Conservation (phyloP, 768 basidiomycete genomes). For the Sporobolomyces phaffii region DNA sequence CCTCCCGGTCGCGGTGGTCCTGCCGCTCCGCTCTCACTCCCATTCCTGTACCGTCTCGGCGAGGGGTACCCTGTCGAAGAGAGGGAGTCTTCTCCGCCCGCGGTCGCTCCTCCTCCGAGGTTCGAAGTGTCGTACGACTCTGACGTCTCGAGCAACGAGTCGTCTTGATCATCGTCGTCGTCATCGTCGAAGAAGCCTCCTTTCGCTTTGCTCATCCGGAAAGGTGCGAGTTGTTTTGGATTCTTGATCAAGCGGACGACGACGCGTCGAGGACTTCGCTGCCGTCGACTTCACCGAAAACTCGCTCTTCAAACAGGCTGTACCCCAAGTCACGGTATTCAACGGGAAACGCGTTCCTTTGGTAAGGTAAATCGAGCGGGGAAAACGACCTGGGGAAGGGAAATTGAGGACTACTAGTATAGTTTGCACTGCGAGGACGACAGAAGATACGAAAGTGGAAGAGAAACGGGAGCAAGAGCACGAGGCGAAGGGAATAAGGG, state of each 20-base stretch:
- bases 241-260: not conserved
- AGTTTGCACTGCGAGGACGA: conserved; percentile 4
- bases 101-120: not conserved
- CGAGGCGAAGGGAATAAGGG: not conserved
- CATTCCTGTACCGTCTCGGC: not conserved
- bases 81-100: conserved; percentile 9
- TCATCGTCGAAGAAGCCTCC: conserved; percentile 33
- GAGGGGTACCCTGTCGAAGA: conserved; percentile 2
- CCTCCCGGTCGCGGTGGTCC: not conserved
- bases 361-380: too few species aligned
- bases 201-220: not conserved
- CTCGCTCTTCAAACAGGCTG: too few species aligned
- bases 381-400: too few species aligned
- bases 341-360: too few species aligned
- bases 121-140: conserved; percentile 11
- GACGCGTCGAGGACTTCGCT: too few species aligned
- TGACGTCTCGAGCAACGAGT: not conserved
- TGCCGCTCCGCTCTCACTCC: not conserved
- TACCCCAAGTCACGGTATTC: too few species aligned
- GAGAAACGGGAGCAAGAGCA: not conserved
- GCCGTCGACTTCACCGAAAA: too few species aligned
- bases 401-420: not conserved
- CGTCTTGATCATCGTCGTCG: conserved; percentile 15
- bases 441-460: too few species aligned
- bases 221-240: too few species aligned